A percentile compares a stretch with the other conserved stretches of the same genome.
phyloP scores from a whole-genome alignment of 2,329 filamentous ascomycete genomes.

The Alternaria brassicae region DNA sequence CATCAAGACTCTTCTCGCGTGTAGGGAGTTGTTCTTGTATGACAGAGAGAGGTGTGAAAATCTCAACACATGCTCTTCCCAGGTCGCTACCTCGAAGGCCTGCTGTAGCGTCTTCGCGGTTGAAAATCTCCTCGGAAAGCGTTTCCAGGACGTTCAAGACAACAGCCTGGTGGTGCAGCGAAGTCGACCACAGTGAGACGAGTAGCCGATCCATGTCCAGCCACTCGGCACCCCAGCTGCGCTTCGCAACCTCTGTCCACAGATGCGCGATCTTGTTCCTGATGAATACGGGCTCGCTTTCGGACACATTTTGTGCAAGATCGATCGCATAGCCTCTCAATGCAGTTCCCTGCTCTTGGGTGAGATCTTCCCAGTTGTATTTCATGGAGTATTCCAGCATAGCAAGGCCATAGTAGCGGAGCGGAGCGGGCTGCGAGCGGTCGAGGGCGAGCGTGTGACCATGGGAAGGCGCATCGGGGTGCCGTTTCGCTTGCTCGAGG shows the following conservation, averaged over 20 bases:
- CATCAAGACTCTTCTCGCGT: constrained; percentile 70
- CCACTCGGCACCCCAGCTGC: constrained; percentile 93
- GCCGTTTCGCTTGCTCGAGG: constrained; percentile 83
- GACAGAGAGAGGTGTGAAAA: constrained; percentile 82
- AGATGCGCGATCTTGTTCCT: constrained; percentile 93
- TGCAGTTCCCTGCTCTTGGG: constrained; percentile 68
- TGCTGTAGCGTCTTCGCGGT: constrained; percentile 85
- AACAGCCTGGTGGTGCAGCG: constrained; percentile 76
- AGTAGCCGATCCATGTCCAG: constrained; percentile 90
- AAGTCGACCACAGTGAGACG: constrained; percentile 75
- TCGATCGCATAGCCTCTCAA: constrained; percentile 79
- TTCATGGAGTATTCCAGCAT: constrained; percentile 89
- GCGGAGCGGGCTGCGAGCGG: constrained; percentile 75
- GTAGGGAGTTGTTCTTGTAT: constrained; percentile 78
- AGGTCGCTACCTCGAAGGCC: constrained; percentile 82
- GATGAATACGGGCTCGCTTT: constrained; percentile 79
- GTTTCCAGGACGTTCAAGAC: constrained; percentile 89
- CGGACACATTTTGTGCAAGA: constrained; percentile 74
- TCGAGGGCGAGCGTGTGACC: constrained; percentile 84
- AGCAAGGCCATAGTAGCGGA: constrained; percentile 92
- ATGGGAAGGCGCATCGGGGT: constrained; percentile 79
- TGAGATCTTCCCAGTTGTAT: constrained; percentile 81
- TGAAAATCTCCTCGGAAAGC: constrained; percentile 92
- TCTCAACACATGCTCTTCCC: constrained; percentile 89
- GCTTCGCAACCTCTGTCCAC: constrained; percentile 94